Evolutionary conservation across 2,329 filamentous ascomycete species (phyloP), one percentile per base, ranked within the genome.

Genomic region (Madurella fahalii): DNA sequence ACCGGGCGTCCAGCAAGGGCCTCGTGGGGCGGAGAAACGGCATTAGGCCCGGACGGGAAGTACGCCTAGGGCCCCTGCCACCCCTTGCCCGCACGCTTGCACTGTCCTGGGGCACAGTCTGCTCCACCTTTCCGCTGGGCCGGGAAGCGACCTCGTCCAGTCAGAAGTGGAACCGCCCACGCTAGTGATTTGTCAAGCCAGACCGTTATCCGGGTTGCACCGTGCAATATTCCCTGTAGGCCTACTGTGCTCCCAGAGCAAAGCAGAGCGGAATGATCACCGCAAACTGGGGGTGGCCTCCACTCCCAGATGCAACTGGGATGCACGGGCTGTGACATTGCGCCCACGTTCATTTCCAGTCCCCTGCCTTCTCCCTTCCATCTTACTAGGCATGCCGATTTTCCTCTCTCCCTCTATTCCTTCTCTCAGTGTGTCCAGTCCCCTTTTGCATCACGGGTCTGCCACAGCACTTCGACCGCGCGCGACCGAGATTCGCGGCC

Each of bases 311-410:
- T 48, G 58, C 58, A 60, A 58, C 60, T 37, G 52, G 48, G 46
- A 58, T 61, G 60, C 60, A 58, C 54, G 34, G 51, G 44, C 53
- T 54, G 60, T 58, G 57, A 58, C 61, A 62, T 59, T 51, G 59
- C 53, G 46, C 57, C 60, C 50, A 53, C 53, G 34, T 54, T 64
- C 61, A 63, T 63, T 63, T 64, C 60, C 57, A 57, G 37, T 52
- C 48, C 34, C 54, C 57, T 58, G 51, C 47, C 50, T 47, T 46
- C n/a, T 30, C 34, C 50, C 34, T 37, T 52, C 48, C 37, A 41
- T 17, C 44, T 53, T 40, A 30, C 30, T 12, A 47, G 20, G 37
- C 41, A 40, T 45, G 40, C 47, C 37, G 40, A 40, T 56, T 47
- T 47, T 52, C 50, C 44, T 54, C 37, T 46, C 41, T 39, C 45